Base-by-base conservation (phyloP, 2,329 filamentous ascomycete genomes). In the Coniochaeta sp. region DNA sequence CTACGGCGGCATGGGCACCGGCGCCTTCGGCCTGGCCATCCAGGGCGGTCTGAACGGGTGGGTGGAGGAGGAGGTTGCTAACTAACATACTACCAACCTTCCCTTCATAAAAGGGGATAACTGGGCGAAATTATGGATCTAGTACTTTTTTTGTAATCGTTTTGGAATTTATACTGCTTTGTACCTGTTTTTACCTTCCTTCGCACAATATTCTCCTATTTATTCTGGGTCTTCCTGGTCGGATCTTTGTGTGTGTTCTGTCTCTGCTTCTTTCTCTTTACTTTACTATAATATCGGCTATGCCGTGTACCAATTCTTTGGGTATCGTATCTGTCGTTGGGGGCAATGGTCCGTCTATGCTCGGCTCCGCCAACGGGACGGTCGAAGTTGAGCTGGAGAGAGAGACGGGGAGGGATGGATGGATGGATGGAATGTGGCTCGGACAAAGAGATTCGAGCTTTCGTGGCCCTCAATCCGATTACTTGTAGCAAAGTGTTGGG, bases 1-100 rank as follows among this genome's bases (percentile, higher is more conserved):
- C 72, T 88, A 80, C 61, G 80, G 83, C 61, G 83, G 83, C 28
- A 83, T 85, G 75, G 82, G 81, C 24, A 75, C 76, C 22, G 83
- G 83, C 2, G 54, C 54, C 3, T 86, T 84, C 61, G 85, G 84
- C 30, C 77, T 88, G 14, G 84, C 82, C 40, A 86, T 88, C 59
- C 84, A 87, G 69, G 81, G 84, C 62, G 83, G 83, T 7, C 72
- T 88, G 65, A 87, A 87, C 65, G 85, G 85, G 59, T 89, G 86
- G 86, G 84, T 84, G 38, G 85, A 88, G 72, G 85, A 88, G 70
- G 84, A 86, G 71, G 82, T 86, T 64, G 79, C 81, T 61, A 86
- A 86, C 74, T 86, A 62, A 52, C 26, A 30, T 9, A 14, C 47
- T 14, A 24, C 12, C 22, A n/a, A n/a, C 16, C 16, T 40, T 14